These are phyloP conservation scores for Craspedostauros australis DNA, from an alignment of 108 stramenopile species.

Conservation along the genomic window DNA sequence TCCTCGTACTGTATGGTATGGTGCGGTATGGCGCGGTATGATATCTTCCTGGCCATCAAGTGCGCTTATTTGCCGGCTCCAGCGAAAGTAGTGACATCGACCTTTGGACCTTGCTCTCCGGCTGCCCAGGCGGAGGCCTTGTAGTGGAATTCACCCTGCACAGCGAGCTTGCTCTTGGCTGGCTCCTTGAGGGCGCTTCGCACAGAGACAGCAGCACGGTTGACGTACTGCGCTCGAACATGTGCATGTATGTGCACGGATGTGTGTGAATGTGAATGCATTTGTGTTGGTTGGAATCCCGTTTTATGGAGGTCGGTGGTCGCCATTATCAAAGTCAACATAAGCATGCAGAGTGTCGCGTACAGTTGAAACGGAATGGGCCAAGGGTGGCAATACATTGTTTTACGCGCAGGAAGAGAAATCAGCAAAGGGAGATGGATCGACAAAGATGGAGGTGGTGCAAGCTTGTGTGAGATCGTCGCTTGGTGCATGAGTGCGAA, in stretches of 20 bases:
- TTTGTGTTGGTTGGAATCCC: neutral
- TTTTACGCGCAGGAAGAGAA: neutral
- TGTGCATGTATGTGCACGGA: conserved; percentile 2
- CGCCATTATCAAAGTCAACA: neutral
- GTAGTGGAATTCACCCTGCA: conserved; percentile 69
- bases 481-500: too few relatives aligned
- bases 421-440: neutral
- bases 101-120: conserved; percentile 53
- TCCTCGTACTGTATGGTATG: too few relatives aligned
- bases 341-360: neutral
- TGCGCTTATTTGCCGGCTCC: conserved; percentile 13
- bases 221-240: conserved; percentile 63
- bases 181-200: conserved; percentile 86
- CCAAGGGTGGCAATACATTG: neutral
- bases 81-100: conserved; percentile 10
- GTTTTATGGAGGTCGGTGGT: neutral
- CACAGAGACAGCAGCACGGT: conserved; percentile 68
- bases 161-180: conserved; percentile 72
- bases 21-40: too few relatives aligned
- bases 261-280: neutral
- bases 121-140: conserved; percentile 50
- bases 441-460: neutral
- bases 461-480: too few relatives aligned
- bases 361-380: neutral
- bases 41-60: too few relatives aligned